Conservation (phyloP, 108 stramenopile species). For the Fistulifera pelliculosa region DNA sequence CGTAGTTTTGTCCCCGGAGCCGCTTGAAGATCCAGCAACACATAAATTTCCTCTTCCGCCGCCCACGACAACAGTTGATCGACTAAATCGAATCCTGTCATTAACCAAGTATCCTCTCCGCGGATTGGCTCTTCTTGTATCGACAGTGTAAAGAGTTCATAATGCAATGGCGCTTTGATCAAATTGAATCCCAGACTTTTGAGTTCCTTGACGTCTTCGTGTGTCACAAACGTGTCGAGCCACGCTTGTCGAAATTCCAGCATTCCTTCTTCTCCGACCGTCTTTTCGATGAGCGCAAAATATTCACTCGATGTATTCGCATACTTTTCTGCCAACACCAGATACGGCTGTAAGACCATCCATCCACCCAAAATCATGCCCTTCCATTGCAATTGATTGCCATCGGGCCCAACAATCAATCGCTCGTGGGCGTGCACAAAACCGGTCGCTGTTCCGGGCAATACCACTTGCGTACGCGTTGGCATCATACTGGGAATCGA, state of each 20-base stretch:
- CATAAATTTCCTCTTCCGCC: not conserved
- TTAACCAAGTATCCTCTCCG: not conserved
- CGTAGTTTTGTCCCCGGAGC: not conserved
- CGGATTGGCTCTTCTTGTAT: not conserved
- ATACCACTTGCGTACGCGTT: too few relatives aligned
- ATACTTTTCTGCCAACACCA: too few relatives aligned
- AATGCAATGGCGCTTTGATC: not conserved
- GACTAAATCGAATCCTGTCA: not conserved
- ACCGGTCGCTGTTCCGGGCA: too few relatives aligned
- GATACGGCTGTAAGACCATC: too few relatives aligned
- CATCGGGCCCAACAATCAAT: too few relatives aligned
- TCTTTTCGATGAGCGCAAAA: too few relatives aligned
- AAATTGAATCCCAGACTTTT: not conserved
- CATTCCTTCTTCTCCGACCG: too few relatives aligned
- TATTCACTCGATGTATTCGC: too few relatives aligned
- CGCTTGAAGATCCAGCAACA: constrained; percentile 3
- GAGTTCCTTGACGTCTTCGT: not conserved
- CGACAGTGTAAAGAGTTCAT: not conserved
- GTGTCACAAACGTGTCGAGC: not conserved
- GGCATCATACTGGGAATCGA: too few relatives aligned
- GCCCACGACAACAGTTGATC: not conserved
- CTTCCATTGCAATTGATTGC: too few relatives aligned
- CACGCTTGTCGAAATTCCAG: not conserved
- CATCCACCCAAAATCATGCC: too few relatives aligned
- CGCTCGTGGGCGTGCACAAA: too few relatives aligned